These are phyloP conservation scores for Podila minutissima DNA, from an alignment of 192 early-diverging fungal species.

Conservation along the genomic window DNA sequence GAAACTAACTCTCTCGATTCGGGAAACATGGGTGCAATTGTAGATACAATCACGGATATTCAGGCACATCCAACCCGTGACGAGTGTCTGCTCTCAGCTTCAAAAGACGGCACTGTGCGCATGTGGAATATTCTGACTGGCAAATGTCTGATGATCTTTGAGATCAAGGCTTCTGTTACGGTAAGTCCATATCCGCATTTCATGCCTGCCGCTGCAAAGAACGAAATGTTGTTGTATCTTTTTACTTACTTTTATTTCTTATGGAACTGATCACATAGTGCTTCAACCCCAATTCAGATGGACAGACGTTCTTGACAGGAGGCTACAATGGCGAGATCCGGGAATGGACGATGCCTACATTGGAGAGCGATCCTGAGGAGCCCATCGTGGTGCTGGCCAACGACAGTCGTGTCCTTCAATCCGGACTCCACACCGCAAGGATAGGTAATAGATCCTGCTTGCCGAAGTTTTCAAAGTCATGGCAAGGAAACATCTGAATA, in stretches of 20 bases:
- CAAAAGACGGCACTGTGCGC: conserved; percentile 78
- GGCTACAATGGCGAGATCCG: conserved; percentile 54
- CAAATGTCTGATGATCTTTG: conserved; percentile 70
- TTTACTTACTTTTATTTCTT: not conserved
- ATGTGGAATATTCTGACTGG: conserved; percentile 79
- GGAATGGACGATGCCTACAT: conserved; percentile 41
- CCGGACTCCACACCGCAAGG: conserved; percentile 43
- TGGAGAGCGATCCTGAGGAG: conserved; percentile 19
- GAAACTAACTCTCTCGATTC: too few relatives aligned
- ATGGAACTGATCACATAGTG: conserved; percentile 5
- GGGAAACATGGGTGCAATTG: not conserved
- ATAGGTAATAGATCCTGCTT: conserved; percentile 22
- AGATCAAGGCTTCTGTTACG: conserved; percentile 63
- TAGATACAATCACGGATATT: conserved; percentile 73
- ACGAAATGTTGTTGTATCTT: not conserved
- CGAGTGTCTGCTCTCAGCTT: conserved; percentile 73
- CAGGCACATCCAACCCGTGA: conserved; percentile 75
- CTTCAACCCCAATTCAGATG: conserved; percentile 71
- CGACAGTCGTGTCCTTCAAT: conserved; percentile 44
- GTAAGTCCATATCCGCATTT: conserved; percentile 33
- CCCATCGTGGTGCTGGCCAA: conserved; percentile 23
- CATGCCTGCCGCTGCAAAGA: not conserved
- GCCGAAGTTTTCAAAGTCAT: too few relatives aligned
- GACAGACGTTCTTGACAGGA: conserved; percentile 62
- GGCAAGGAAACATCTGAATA: not conserved